Evolutionary conservation across 345 rosid species (phyloP).

Genomic region (Eucalyptus globulus): DNA sequence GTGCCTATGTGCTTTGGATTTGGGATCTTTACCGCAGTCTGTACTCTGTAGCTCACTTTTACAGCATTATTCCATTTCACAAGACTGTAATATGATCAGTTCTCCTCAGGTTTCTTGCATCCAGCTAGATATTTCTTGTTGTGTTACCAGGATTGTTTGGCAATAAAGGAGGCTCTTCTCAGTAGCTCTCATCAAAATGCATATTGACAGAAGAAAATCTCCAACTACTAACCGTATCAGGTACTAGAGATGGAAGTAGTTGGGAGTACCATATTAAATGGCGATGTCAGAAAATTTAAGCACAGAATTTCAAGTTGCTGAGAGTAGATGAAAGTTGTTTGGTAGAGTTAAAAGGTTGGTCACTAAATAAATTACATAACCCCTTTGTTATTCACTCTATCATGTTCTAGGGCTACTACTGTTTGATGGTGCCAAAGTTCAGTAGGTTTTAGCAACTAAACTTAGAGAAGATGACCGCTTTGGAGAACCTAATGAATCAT

Average conservation of each 20-base stretch:
- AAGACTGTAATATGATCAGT: neutral
- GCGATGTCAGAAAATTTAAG: neutral
- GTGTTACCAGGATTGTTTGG: neutral
- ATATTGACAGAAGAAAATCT: neutral
- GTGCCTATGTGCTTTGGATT: neutral
- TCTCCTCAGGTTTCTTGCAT: neutral
- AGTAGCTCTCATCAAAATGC: neutral
- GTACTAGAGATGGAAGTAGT: neutral
- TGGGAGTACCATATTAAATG: neutral
- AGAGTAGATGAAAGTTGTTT: neutral
- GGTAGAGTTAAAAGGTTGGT: neutral
- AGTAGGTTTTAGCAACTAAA: neutral
- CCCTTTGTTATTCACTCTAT: neutral
- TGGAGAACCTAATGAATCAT: neutral
- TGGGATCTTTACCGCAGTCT: neutral
- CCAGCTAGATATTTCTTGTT: neutral
- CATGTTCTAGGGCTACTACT: neutral
- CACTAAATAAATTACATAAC: neutral
- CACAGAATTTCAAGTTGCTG: neutral
- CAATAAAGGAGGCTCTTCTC: neutral
- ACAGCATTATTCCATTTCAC: neutral
- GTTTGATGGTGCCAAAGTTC: neutral
- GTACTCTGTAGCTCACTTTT: neutral
- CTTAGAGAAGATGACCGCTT: neutral
- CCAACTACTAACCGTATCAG: neutral